Base-by-base conservation (phyloP, 2,329 filamentous ascomycete genomes). In the Akanthomyces lecanii region DNA sequence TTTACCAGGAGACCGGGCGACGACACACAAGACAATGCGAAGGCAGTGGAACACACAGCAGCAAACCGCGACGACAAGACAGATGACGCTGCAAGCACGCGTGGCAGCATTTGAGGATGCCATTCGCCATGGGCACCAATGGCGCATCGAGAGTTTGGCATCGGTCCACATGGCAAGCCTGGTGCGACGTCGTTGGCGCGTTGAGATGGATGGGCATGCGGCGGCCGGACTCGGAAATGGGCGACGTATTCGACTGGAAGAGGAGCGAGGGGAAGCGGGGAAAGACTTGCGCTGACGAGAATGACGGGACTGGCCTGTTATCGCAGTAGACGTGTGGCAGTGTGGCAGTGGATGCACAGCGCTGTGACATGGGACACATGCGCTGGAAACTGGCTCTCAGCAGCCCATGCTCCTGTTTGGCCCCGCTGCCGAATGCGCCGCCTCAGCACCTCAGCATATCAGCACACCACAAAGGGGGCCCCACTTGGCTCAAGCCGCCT, bases 151-250 rank as follows among this genome's bases (percentile, higher is more conserved):
- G 61, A 63, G 61, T 58, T 57, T 58, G 25, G 36, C 53, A 33
- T 63, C 47, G 47, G 38, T 63, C 61, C 61, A 63, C 61, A 63
- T 63, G 61, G 61, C 25, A 28, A 44, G 23, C 25, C 47, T 51
- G 33, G 33, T 45, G 53, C n/a, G 23, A 63, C n/a, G 47, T 57
- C 38, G 61, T 63, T 63, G 61, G 61, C 61, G 61, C 33, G 21
- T 50, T 45, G 33, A 52, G 57, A 45, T 23, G 45, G 33, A 40
- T 59, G 21, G 44, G 47, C 25, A 18, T 12, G 45, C 42, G 11
- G 25, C 25, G 59, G 23, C 52, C 60, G 52, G 60, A 50, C 51
- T 50, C 60, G 60, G 60, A 48, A 14, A 42, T 44, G 21, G 50
- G 28, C 50, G 18, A 14, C n/a, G 30, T n/a, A 51, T 16, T 51